Percentiles rank a stretch among this genome's conserved stretches.
phyloP scores from a whole-genome alignment of 208 protist genomes.

The Trypanosoma caninum region DNA sequence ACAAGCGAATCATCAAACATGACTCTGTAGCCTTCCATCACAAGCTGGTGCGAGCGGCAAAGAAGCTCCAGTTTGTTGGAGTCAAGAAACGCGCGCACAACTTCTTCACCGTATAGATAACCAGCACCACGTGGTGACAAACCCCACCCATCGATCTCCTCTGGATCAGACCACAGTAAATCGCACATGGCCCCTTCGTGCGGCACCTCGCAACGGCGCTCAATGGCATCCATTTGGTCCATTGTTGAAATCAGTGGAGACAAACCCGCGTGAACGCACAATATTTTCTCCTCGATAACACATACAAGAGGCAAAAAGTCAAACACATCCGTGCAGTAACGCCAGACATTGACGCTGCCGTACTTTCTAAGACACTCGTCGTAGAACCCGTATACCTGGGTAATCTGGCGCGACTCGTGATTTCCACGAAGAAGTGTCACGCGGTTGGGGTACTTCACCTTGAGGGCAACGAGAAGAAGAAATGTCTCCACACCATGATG shows the following conservation, averaged over 20 bases:
- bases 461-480: conserved; percentile 96
- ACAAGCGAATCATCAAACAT: conserved; percentile 94
- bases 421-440: conserved; percentile 96
- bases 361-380: conserved; percentile 99
- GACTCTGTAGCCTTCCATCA: conserved; percentile 95
- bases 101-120: conserved; percentile 98
- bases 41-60: conserved; percentile 94
- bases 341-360: conserved; percentile 99
- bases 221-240: conserved; percentile 94
- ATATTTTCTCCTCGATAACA: conserved; percentile 97
- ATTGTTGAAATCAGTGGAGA: conserved; percentile 97
- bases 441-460: conserved; percentile 95
- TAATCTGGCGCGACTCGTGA: conserved; percentile 96
- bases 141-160: conserved; percentile 96
- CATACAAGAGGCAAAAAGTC: conserved; percentile 98
- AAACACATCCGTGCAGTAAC: conserved; percentile 99
- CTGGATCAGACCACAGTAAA: conserved; percentile 98
- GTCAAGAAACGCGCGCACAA: conserved; percentile 94
- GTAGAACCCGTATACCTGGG: conserved; percentile 99
- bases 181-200: conserved; percentile 99
- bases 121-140: conserved; percentile 98
- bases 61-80: conserved; percentile 95
- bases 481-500: conserved; percentile 99
- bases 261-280: conserved; percentile 99
- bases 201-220: conserved; percentile 97